phyloP scores from a whole-genome alignment of 1,284 basidiomycete genomes.

The Kalmanozyma brasiliensis region DNA sequence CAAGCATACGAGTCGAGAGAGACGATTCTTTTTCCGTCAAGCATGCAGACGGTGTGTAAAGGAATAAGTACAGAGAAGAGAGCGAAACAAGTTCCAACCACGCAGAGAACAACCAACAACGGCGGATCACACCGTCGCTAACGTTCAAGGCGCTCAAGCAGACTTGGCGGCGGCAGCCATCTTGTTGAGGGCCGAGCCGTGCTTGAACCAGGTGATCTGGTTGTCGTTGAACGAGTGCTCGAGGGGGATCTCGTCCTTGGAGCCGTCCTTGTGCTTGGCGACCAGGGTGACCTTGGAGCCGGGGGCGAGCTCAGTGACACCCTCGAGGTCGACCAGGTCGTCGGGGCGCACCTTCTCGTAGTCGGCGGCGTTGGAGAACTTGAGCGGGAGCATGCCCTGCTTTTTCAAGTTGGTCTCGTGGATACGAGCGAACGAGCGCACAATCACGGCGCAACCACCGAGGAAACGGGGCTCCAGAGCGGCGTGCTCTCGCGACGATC shows the following conservation, averaged over 20 bases:
- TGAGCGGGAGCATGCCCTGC: constrained; percentile 65
- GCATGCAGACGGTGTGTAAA: constrained; percentile 17
- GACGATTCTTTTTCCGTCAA: constrained; percentile 20
- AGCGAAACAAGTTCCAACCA: not conserved
- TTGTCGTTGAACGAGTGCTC: constrained; percentile 66
- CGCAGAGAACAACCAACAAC: not conserved
- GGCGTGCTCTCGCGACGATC: constrained; percentile 96
- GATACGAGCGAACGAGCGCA: constrained; percentile 95
- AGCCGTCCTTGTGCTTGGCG: constrained; percentile 65
- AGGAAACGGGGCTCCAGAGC: constrained; percentile 97
- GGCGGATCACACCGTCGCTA: not conserved
- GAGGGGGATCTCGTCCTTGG: constrained; percentile 63
- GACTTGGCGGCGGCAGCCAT: constrained; percentile 61
- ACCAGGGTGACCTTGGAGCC: constrained; percentile 62
- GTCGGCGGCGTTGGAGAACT: constrained; percentile 64
- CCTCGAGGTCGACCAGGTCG: constrained; percentile 62
- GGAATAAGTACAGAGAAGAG: constrained; percentile 32
- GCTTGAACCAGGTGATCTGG: constrained; percentile 67
- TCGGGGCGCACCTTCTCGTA: constrained; percentile 65
- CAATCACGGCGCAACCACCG: constrained; percentile 93
- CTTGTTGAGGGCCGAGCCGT: constrained; percentile 65
- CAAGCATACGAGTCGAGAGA: not conserved
- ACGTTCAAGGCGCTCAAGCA: constrained; percentile 21
- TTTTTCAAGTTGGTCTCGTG: constrained; percentile 95
- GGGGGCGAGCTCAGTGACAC: constrained; percentile 62